These are phyloP conservation scores for Jatropha podagrica DNA, from an alignment of 441 rosid genomes.

Conservation along the genomic window DNA sequence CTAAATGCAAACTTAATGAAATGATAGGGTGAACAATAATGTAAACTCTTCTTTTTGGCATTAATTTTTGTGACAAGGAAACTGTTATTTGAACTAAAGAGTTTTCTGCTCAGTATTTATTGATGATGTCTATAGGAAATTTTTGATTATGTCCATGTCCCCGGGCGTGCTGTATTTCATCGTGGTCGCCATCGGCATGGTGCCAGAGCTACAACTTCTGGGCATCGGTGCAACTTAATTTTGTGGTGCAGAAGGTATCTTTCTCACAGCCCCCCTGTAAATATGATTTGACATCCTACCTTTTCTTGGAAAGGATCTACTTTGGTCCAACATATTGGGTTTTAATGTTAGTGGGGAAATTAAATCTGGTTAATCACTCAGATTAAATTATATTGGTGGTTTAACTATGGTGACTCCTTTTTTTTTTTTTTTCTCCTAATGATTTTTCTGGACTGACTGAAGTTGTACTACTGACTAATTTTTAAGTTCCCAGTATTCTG, in stretches of 20 bases:
- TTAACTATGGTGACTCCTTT: neutral
- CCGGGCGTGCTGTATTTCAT: conserved; percentile 80
- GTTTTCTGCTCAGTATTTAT: conserved; percentile 15
- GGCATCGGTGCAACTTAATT: conserved; percentile 68
- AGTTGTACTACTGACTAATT: neutral
- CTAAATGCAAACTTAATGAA: neutral
- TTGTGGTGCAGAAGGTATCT: conserved; percentile 91
- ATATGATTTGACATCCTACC: conserved; percentile 37
- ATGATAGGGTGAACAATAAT: neutral
- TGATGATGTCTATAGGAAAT: conserved; percentile 47
- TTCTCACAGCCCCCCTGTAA: conserved; percentile 6
- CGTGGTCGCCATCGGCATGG: conserved; percentile 93
- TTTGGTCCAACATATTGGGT: neutral
- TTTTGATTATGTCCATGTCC: conserved; percentile 61
- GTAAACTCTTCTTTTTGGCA: neutral
- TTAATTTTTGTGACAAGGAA: neutral
- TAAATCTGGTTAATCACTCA: neutral
- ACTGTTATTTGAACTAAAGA: neutral
- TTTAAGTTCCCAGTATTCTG: neutral
- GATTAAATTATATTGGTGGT: neutral
- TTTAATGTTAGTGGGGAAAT: neutral
- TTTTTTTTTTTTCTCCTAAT: neutral
- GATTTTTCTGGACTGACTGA: neutral
- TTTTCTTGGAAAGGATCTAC: neutral
- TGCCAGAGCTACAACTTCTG: conserved; percentile 84